phyloP scores from a whole-genome alignment of 345 rosid genomes.

The Euclidium syriacum region DNA sequence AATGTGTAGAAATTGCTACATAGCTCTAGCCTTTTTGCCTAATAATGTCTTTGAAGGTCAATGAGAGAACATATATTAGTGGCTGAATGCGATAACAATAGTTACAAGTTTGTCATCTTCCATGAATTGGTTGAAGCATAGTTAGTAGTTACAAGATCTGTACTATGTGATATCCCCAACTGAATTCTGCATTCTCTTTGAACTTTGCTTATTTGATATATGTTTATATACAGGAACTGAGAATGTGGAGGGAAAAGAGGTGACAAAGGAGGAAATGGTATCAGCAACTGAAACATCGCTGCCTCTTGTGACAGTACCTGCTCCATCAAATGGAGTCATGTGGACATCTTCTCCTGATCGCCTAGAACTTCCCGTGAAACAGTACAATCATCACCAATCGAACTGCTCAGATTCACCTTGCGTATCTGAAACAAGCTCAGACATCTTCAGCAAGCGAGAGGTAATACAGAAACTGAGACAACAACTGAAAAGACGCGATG shows the following conservation, averaged over 20 bases:
- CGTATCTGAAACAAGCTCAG: constrained; percentile 95
- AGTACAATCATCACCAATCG: constrained; percentile 64
- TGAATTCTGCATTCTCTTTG: neutral
- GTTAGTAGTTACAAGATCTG: neutral
- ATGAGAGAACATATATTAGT: neutral
- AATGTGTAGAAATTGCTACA: neutral
- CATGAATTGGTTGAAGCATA: neutral
- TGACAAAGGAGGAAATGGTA: constrained; percentile 38
- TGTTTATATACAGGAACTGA: constrained; percentile 44
- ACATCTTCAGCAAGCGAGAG: constrained; percentile 86
- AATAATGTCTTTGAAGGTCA: neutral
- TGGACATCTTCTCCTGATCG: constrained; percentile 90
- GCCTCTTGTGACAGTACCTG: constrained; percentile 70
- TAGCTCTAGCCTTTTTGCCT: constrained; percentile 11
- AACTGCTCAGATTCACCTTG: constrained; percentile 92
- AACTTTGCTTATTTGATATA: neutral
- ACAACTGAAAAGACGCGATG: constrained; percentile 92
- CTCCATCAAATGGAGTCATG: constrained; percentile 59
- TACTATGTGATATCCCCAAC: neutral
- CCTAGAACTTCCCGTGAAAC: constrained; percentile 83
- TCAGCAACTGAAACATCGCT: constrained; percentile 52
- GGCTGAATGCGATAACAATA: neutral
- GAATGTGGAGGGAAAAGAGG: constrained; percentile 41
- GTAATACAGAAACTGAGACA: constrained; percentile 93
- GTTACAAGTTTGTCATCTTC: neutral